Conservation (phyloP, 805 yeast genomes). For the Yueomyces sinensis region DNA sequence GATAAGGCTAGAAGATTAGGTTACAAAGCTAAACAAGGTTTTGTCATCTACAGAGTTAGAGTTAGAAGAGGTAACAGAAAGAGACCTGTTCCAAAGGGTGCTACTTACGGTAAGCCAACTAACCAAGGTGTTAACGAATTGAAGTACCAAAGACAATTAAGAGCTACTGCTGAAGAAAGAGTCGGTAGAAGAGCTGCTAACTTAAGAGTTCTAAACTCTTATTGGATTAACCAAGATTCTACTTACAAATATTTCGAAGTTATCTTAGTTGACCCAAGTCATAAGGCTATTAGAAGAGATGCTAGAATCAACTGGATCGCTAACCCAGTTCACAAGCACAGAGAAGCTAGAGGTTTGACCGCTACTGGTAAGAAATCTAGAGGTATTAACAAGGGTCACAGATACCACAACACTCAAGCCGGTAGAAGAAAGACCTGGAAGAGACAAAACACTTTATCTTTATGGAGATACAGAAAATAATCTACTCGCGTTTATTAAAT, state of each 20-base stretch:
- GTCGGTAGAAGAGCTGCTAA: slow-evolving; percentile 98
- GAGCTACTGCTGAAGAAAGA: slow-evolving; percentile 99
- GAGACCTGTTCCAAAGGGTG: slow-evolving; percentile 99
- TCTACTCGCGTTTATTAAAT: too few species aligned
- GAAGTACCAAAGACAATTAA: slow-evolving; percentile 97
- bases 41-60: slow-evolving; percentile 95
- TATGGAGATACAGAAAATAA: slow-evolving; percentile 98
- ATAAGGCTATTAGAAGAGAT: slow-evolving; percentile 98
- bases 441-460: slow-evolving; percentile 94
- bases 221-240: slow-evolving; percentile 99
- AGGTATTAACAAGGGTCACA: slow-evolving; percentile 99
- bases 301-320: slow-evolving; percentile 99
- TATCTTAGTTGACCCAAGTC: slow-evolving; percentile 92
- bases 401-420: slow-evolving; percentile 93
- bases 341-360: slow-evolving; percentile 99
- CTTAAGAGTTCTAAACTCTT: slow-evolving; percentile 98
- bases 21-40: slow-evolving; percentile 99
- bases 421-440: slow-evolving; percentile 99
- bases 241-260: slow-evolving; percentile 99
- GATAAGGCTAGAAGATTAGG: slow-evolving; percentile 99
- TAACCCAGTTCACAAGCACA: slow-evolving; percentile 99
- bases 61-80: slow-evolving; percentile 99
- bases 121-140: slow-evolving; percentile 99
- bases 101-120: slow-evolving; percentile 99
- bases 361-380: slow-evolving; percentile 97